Evolutionary conservation across 2,329 filamentous ascomycete species (phyloP), one percentile per base, ranked within the genome.

Genomic region (Penicillium sp.): DNA sequence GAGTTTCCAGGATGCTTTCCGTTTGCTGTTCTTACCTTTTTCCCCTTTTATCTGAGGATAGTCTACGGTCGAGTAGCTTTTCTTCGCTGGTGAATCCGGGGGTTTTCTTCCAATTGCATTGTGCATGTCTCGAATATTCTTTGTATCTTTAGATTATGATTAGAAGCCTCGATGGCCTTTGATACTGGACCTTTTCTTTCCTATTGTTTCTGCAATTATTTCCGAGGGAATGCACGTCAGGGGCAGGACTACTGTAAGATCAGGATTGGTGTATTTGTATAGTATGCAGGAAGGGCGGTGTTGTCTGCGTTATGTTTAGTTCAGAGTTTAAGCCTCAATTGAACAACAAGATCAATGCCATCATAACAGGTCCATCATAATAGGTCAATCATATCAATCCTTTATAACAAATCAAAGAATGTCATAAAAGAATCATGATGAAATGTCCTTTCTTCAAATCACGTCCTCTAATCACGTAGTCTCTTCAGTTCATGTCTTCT

Each of bases 11-110:
- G 37, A 45, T 45, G 4, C 29, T 52, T 31, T 44, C 25, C 19
- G 23, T 19, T 35, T 37, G 50, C 58, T 47, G 57, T 48, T 42
- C 19, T 61, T 44, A 50, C 44, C 46, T 59, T 58, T 44, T 46
- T 1, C 7, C 21, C 14, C 2, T 39, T 25, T 46, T 4, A 31
- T 53, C 35, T 42, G 33, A 25, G 26, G 42, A 29, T n/a, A 13
- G 23, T n/a, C 13, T 44, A n/a, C 37, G 7, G 31, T 50, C 25
- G 9, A 37, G 21, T 39, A 27, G 35, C 33, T 49, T 33, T 27
- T 43, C 25, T 44, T 25, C 25, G 10, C 25, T 21, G 37, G 37
- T 44, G 5, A 26, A 33, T 19, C 21, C 26, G n/a, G 27, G 16
- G n/a, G 1, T 42, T 39, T 51, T 25, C 23, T 31, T 44, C 16